phyloP scores from a whole-genome alignment of 2,329 filamentous ascomycete species.

The Cryoendolithus antarcticus region DNA sequence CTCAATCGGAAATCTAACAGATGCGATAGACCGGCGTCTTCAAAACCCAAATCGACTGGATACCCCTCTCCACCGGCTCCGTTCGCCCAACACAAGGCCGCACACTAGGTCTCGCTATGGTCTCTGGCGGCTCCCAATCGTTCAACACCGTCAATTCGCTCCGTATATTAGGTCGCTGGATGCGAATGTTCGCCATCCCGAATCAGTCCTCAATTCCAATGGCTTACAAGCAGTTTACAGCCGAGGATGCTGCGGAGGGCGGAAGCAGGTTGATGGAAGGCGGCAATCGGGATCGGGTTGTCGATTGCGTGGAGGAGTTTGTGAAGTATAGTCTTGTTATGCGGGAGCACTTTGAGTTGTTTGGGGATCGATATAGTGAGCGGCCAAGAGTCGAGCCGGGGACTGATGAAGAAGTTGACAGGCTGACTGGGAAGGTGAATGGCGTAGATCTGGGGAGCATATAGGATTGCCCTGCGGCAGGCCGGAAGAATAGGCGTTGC shows the following conservation, averaged over 20 bases:
- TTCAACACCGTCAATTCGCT: constrained; percentile 57
- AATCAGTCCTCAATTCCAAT: constrained; percentile 54
- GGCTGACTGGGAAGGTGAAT: no score
- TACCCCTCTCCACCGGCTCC: constrained; percentile 48
- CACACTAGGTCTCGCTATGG: constrained; percentile 49
- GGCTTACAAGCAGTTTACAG: constrained; percentile 50
- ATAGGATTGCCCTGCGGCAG: no score
- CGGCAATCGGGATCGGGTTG: constrained; percentile 16
- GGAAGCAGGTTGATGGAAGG: constrained; percentile 14
- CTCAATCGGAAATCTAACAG: not conserved
- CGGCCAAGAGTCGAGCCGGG: constrained; percentile 16
- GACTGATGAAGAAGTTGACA: no score
- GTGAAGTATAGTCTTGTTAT: constrained; percentile 57
- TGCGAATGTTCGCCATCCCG: constrained; percentile 36
- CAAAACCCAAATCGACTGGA: constrained; percentile 62
- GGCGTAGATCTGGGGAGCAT: no score
- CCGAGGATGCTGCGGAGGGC: constrained; percentile 11
- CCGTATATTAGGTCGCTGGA: constrained; percentile 51
- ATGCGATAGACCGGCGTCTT: constrained; percentile 45
- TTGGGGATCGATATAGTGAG: constrained; percentile 53
- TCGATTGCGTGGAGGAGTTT: constrained; percentile 50
- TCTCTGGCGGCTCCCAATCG: constrained; percentile 51
- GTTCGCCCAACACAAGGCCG: constrained; percentile 55
- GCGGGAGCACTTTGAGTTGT: constrained; percentile 47
- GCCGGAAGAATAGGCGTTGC: no score